These are phyloP conservation scores for Tympanopsis confertula DNA, from an alignment of 2,329 filamentous ascomycete genomes.

Conservation along the genomic window DNA sequence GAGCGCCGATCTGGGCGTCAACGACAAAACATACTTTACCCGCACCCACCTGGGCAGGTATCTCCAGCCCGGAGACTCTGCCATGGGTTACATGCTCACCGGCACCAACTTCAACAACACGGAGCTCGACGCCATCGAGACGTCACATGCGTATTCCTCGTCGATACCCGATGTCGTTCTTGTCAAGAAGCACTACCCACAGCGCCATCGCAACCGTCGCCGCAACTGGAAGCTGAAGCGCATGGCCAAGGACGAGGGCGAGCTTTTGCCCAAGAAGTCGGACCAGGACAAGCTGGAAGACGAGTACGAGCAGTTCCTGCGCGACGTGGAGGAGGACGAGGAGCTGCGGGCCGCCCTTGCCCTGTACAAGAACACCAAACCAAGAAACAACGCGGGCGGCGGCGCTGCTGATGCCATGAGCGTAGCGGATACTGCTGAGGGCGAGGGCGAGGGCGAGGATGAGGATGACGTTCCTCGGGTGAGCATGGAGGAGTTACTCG, in stretches of 20 bases:
- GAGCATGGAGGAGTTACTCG: conserved; percentile 70
- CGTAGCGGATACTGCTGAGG: conserved; percentile 48
- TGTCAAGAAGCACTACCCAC: conserved; percentile 90
- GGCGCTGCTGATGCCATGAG: conserved; percentile 54
- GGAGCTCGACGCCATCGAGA: conserved; percentile 72
- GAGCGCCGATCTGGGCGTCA: conserved; percentile 73
- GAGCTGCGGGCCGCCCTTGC: conserved; percentile 76
- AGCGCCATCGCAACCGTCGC: conserved; percentile 68
- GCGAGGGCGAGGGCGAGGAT: too few relatives aligned
- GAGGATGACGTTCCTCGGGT: conserved; percentile 60
- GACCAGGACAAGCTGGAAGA: conserved; percentile 81
- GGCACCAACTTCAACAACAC: conserved; percentile 88
- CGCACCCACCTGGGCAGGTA: conserved; percentile 81
- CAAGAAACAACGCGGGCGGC: conserved; percentile 24
- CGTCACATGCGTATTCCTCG: conserved; percentile 62
- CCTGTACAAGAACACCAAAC: conserved; percentile 64
- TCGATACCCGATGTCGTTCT: conserved; percentile 84
- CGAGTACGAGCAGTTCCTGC: conserved; percentile 95
- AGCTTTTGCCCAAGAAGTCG: conserved; percentile 73
- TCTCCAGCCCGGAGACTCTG: conserved; percentile 79
- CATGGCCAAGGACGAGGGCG: conserved; percentile 80
- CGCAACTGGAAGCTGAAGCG: conserved; percentile 93
- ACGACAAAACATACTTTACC: conserved; percentile 79
- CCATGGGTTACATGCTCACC: conserved; percentile 83
- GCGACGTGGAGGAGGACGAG: conserved; percentile 88